Percentiles rank a stretch among this genome's conserved stretches.
phyloP scores from a whole-genome alignment of 305 asterid genomes.

The Solanum hybrid region DNA sequence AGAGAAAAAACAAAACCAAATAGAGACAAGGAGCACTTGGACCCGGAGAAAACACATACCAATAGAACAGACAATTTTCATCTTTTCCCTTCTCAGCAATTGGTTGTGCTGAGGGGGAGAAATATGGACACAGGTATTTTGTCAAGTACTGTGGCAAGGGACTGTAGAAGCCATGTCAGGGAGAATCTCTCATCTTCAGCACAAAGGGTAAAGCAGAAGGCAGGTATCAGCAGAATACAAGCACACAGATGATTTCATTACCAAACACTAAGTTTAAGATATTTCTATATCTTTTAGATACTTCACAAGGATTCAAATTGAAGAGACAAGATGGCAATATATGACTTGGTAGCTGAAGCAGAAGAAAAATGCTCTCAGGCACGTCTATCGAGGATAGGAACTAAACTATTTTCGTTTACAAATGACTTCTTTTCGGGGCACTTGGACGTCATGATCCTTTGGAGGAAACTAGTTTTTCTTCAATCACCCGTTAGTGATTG shows the following conservation, averaged over 20 bases:
- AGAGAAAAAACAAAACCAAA: neutral
- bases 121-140: neutral
- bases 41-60: neutral
- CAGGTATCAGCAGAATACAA: neutral
- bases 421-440: neutral
- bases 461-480: neutral
- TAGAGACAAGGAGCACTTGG: neutral
- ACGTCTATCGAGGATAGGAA: neutral
- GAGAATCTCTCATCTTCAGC: neutral
- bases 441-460: neutral
- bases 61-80: neutral
- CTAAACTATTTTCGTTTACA: neutral
- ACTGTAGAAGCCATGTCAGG: neutral
- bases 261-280: neutral
- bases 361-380: neutral
- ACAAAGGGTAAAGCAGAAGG: neutral
- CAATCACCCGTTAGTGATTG: neutral
- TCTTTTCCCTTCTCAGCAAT: neutral
- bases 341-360: neutral
- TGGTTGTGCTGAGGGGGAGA: neutral
- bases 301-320: neutral
- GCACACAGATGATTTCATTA: neutral
- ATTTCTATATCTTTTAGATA: neutral
- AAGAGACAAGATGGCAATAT: neutral
- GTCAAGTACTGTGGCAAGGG: neutral